Evolutionary conservation across 2,329 filamentous ascomycete genomes (phyloP).

Genomic region (Teratosphaeriaceae sp.): DNA sequence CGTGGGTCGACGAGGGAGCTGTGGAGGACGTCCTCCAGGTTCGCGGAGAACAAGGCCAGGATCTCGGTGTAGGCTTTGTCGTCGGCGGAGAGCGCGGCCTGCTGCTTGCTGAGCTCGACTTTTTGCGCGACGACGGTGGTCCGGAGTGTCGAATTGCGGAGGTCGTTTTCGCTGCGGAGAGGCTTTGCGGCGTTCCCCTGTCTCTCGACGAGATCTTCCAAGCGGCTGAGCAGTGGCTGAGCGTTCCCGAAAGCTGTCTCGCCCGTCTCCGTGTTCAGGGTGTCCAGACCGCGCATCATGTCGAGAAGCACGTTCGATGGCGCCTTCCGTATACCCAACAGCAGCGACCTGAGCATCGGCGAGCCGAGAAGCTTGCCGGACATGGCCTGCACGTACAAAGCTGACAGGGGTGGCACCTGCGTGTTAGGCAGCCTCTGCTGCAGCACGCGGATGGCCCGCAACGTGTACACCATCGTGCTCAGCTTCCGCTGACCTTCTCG

Average conservation of each 20-base stretch:
- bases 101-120: constrained; percentile 71
- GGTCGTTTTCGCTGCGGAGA: constrained; percentile 68
- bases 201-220: constrained; percentile 6
- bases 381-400: constrained; percentile 56
- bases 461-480: constrained; percentile 21
- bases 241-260: background rate
- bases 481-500: constrained; percentile 33
- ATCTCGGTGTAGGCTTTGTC: constrained; percentile 65
- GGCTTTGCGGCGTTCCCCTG: constrained; percentile 20
- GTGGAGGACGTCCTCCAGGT: constrained; percentile 44
- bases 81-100: constrained; percentile 60
- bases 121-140: constrained; percentile 77
- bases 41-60: constrained; percentile 50
- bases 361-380: constrained; percentile 49
- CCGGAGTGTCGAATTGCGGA: constrained; percentile 61
- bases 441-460: constrained; percentile 30
- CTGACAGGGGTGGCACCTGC: constrained; percentile 32
- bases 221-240: background rate
- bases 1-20: constrained; percentile 43
- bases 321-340: constrained; percentile 55
- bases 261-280: background rate
- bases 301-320: constrained; percentile 47
- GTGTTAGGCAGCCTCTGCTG: constrained; percentile 33
- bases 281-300: constrained; percentile 29
- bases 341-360: constrained; percentile 46